Conservation (phyloP, 768 basidiomycete genomes). For the Gymnopilus junonius region DNA sequence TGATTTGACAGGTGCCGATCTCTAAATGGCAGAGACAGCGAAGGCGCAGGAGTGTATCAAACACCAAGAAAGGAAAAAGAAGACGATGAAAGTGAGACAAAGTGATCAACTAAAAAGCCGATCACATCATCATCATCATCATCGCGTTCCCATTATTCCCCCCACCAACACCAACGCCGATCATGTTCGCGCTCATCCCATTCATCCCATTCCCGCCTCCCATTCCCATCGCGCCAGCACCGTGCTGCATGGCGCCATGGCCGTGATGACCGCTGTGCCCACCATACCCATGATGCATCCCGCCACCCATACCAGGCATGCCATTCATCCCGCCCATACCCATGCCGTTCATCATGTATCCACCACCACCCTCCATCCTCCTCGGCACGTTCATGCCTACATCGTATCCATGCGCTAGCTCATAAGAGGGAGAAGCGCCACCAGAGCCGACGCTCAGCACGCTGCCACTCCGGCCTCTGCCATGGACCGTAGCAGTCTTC, state of each 20-base stretch:
- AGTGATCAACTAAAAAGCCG: not conserved
- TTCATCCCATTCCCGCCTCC: not conserved
- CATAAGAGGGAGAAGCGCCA: slow-evolving; percentile 21
- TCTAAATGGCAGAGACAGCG: not conserved
- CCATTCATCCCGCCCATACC: slow-evolving; percentile 13
- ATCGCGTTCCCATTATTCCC: slow-evolving; percentile 15
- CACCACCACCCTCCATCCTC: slow-evolving; percentile 4
- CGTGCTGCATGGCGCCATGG: slow-evolving; percentile 2
- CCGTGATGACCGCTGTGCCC: slow-evolving; percentile 5
- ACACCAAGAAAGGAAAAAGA: not conserved
- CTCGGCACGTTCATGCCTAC: slow-evolving; percentile 9
- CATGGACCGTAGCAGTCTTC: not conserved
- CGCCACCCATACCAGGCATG: not conserved
- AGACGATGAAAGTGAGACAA: not conserved
- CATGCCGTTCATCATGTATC: slow-evolving; percentile 1
- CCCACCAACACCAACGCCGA: slow-evolving; percentile 12
- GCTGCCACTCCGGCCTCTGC: slow-evolving; percentile 14
- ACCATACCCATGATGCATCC: slow-evolving; percentile 12
- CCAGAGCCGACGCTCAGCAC: slow-evolving; percentile 5
- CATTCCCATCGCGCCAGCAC: not conserved
- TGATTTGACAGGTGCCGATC: no score
- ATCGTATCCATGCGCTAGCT: slow-evolving; percentile 15
- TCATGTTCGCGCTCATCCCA: not conserved
- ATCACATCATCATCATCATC: slow-evolving; percentile 31
- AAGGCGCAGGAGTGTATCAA: not conserved